Evolutionary conservation across 257 asterid genomes (phyloP).

Genomic region (Pogostemon cablin): DNA sequence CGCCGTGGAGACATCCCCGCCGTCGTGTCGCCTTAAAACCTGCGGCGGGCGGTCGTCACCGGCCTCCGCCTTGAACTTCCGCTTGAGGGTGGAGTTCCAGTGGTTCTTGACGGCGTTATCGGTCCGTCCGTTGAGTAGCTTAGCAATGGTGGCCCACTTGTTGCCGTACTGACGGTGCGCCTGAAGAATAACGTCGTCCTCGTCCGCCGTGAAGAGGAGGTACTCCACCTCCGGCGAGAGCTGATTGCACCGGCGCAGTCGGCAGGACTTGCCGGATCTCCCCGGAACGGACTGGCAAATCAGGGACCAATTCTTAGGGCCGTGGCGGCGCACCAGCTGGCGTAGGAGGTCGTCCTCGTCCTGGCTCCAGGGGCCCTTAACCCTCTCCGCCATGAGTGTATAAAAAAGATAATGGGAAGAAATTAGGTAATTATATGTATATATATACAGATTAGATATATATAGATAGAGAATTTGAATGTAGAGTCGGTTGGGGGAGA

Average conservation of each 20-base stretch:
- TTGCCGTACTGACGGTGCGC: not conserved
- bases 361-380: not conserved
- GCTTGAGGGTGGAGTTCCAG: not conserved
- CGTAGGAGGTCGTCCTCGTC: not conserved
- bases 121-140: not conserved
- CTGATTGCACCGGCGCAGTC: not conserved
- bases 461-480: not conserved
- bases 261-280: not conserved
- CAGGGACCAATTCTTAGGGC: not conserved
- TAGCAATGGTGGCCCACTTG: not conserved
- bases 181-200: not conserved
- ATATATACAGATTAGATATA: not conserved
- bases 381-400: not conserved
- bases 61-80: not conserved
- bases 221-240: not conserved
- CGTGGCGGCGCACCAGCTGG: not conserved
- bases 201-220: conserved; percentile 4
- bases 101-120: not conserved
- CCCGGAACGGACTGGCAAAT: not conserved
- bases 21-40: not conserved
- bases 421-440: too few species aligned
- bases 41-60: not conserved
- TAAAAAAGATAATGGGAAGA: not conserved
- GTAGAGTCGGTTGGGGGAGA: not conserved
- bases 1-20: not conserved